Evolutionary conservation across 352 stramenopile species (phyloP).

Genomic region (Phytophthora palmivora): DNA sequence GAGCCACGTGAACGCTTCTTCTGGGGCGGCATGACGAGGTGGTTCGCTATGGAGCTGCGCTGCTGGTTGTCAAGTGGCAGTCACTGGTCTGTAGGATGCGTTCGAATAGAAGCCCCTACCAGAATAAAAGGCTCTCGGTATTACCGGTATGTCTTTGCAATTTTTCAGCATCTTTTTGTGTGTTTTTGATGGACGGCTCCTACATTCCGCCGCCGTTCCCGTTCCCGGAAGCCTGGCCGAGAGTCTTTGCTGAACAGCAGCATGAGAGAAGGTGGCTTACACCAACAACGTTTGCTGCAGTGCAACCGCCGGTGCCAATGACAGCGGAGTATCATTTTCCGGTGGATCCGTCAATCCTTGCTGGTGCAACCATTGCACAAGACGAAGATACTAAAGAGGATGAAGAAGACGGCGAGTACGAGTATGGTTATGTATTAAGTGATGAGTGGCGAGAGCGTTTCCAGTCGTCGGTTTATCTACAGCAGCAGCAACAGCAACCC

Average conservation of each 20-base stretch:
- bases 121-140: conserved; percentile 5
- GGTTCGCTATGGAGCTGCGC: too few species aligned
- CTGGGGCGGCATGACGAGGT: conserved; percentile 30
- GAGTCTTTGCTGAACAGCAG: conserved; percentile 45
- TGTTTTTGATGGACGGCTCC: conserved; percentile 36
- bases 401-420: conserved; percentile 55
- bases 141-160: conserved; percentile 10
- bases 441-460: conserved; percentile 77
- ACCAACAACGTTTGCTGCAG: conserved; percentile 25
- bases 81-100: conserved; percentile 10
- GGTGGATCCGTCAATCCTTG: neutral
- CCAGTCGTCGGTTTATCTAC: conserved; percentile 27
- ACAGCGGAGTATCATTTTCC: conserved; percentile 4
- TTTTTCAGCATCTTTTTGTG: too few species aligned
- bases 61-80: conserved; percentile 14
- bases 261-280: conserved; percentile 58
- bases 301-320: neutral
- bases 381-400: conserved; percentile 16
- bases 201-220: conserved; percentile 82
- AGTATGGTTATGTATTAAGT: conserved; percentile 76
- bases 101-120: conserved; percentile 1
- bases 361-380: neutral
- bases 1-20: conserved; percentile 46
- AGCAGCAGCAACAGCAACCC: conserved; percentile 13
- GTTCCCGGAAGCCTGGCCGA: conserved; percentile 73